Conservation (phyloP, 2,329 filamentous ascomycete species). For the Fusarium continuum region DNA sequence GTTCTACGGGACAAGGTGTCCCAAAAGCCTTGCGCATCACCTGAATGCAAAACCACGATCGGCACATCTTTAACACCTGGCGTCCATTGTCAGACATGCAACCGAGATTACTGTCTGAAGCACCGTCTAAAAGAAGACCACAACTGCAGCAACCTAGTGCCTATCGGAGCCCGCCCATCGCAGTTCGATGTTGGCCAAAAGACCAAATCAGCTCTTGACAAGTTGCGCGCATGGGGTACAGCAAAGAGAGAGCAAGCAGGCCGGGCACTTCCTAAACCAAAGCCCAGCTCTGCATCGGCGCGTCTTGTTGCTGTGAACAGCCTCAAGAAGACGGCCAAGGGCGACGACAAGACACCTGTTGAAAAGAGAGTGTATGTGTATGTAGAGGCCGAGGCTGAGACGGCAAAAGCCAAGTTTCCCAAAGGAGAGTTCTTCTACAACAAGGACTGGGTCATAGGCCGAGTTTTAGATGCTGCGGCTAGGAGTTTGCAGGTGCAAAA, state of each 20-base stretch:
- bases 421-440: slow-evolving; percentile 83
- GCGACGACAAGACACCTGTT: slow-evolving; percentile 79
- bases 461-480: slow-evolving; percentile 81
- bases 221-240: slow-evolving; percentile 81
- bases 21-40: slow-evolving; percentile 74
- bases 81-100: slow-evolving; percentile 76
- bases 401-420: slow-evolving; percentile 83
- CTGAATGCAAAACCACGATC: slow-evolving; percentile 74
- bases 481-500: slow-evolving; percentile 82
- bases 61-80: slow-evolving; percentile 74
- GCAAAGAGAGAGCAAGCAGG: slow-evolving; percentile 74
- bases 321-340: slow-evolving; percentile 88
- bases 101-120: slow-evolving; percentile 79
- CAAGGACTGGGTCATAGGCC: slow-evolving; percentile 88
- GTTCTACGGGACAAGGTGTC: slow-evolving; percentile 63
- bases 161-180: slow-evolving; percentile 59
- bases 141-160: slow-evolving; percentile 79
- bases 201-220: slow-evolving; percentile 77
- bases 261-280: slow-evolving; percentile 68
- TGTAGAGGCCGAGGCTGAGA: slow-evolving; percentile 90
- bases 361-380: slow-evolving; percentile 92
- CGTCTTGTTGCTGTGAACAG: slow-evolving; percentile 75
- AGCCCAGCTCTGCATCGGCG: slow-evolving; percentile 69
- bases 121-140: slow-evolving; percentile 84
- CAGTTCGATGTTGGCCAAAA: slow-evolving; percentile 65